A percentile compares a stretch with the other conserved stretches of the same genome.
These are phyloP conservation scores for Lasiosphaeria hispida DNA, from an alignment of 495 filamentous ascomycete genomes.

Conservation along the genomic window DNA sequence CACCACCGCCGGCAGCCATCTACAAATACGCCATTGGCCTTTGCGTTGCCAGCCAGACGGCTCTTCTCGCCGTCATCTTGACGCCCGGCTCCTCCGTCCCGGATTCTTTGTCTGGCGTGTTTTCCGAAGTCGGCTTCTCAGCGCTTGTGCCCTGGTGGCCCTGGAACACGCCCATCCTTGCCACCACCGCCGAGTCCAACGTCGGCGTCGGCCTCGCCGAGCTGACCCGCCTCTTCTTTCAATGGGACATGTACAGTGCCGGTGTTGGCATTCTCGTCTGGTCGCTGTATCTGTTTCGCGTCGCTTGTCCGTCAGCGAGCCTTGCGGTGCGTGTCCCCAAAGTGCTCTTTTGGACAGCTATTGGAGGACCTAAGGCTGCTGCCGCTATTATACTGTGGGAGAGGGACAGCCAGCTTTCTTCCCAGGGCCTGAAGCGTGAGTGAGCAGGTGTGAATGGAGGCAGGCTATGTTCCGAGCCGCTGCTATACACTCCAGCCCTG, in stretches of 20 bases:
- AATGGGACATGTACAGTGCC: constrained; percentile 59
- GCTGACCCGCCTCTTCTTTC: constrained; percentile 53
- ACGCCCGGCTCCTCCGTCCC: constrained; percentile 45
- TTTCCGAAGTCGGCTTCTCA: constrained; percentile 40
- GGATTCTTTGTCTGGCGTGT: constrained; percentile 26
- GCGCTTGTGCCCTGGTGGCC: constrained; percentile 29
- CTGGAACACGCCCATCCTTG: constrained; percentile 13
- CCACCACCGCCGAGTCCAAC: constrained; percentile 28
- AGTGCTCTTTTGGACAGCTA: constrained; percentile 37
- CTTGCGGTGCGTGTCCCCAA: constrained; percentile 39
- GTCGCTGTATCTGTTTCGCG: constrained; percentile 49
- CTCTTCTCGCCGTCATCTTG: constrained; percentile 41
- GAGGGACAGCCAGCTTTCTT: constrained; percentile 35
- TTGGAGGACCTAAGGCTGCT: constrained; percentile 51
- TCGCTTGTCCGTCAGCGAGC: constrained; percentile 31
- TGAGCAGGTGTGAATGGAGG: too few species aligned
- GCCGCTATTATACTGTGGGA: constrained; percentile 56
- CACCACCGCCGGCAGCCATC: constrained; percentile 29
- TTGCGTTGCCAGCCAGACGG: constrained; percentile 46
- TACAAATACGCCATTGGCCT: constrained; percentile 54
- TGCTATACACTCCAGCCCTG: too few species aligned
- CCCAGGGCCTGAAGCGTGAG: too few species aligned
- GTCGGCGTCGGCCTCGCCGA: constrained; percentile 43
- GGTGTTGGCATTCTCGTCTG: constrained; percentile 52
- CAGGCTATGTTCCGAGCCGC: too few species aligned